Evolutionary conservation across 139 green algal genomes (phyloP).

Genomic region (Zygnema circumcarinatum): DNA sequence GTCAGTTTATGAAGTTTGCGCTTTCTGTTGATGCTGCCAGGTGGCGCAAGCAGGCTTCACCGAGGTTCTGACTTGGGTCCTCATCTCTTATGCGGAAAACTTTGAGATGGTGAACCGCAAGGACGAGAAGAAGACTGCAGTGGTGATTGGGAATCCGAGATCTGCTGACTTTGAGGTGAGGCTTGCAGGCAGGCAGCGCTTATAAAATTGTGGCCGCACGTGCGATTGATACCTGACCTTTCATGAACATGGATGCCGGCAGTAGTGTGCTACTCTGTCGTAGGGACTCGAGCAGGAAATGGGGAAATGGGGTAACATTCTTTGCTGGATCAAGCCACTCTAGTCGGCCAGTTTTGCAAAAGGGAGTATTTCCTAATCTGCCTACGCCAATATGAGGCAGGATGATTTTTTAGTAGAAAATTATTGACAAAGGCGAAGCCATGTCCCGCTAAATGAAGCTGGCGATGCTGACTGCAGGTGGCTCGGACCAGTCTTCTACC

Average conservation of each 20-base stretch:
- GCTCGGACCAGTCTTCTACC: constrained; percentile 71
- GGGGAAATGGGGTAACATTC: not conserved
- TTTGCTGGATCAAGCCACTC: too few species aligned
- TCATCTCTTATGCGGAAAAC: constrained; percentile 89
- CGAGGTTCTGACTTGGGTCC: constrained; percentile 85
- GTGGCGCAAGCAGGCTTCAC: constrained; percentile 83
- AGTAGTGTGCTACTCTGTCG: not conserved
- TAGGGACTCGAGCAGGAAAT: not conserved
- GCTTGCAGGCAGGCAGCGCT: too few species aligned
- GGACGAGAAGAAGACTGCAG: constrained; percentile 78
- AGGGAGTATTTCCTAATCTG: too few species aligned
- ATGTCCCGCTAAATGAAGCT: too few species aligned
- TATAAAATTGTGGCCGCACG: too few species aligned
- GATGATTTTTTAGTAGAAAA: too few species aligned
- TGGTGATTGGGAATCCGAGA: constrained; percentile 88
- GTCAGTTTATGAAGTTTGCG: too few species aligned
- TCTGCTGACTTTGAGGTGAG: constrained; percentile 61
- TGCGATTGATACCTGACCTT: not conserved
- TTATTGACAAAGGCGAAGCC: too few species aligned
- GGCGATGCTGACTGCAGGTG: too few species aligned
- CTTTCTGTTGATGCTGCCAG: too few species aligned
- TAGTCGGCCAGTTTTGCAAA: too few species aligned
- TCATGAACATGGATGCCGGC: not conserved
- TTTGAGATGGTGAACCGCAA: constrained; percentile 77
- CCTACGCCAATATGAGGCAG: too few species aligned